Percentiles rank a stretch among this genome's conserved stretches.
Conservation (phyloP, 495 filamentous ascomycete genomes). For the Staphylotrichum tortipilum region DNA sequence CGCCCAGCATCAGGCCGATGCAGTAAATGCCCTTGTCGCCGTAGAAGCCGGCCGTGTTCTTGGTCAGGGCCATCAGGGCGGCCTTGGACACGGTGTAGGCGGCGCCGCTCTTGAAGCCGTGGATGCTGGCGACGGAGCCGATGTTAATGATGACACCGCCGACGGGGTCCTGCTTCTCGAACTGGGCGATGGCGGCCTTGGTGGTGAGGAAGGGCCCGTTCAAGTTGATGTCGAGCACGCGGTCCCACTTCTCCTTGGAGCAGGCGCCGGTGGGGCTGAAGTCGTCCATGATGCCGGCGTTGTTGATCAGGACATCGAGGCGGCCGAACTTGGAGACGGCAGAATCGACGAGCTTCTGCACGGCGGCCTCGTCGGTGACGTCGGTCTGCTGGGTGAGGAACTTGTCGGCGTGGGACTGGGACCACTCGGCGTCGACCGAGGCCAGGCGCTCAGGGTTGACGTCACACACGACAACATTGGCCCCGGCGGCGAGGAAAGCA, state of each 20-base stretch:
- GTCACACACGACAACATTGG: constrained; percentile 39
- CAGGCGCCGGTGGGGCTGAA: constrained; percentile 47
- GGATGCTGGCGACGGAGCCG: constrained; percentile 29
- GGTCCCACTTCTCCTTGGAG: constrained; percentile 46
- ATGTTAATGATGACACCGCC: constrained; percentile 43
- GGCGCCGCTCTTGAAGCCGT: constrained; percentile 34
- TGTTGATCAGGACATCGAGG: constrained; percentile 44
- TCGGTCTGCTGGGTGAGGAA: constrained; percentile 27
- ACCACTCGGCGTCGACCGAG: constrained; percentile 22
- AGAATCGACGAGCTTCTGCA: constrained; percentile 26
- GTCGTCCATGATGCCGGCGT: constrained; percentile 44
- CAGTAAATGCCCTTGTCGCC: constrained; percentile 48
- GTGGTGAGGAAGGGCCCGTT: constrained; percentile 48
- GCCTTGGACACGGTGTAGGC: constrained; percentile 51
- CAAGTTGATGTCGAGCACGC: constrained; percentile 50
- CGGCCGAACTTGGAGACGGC: constrained; percentile 32
- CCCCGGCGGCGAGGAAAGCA: constrained; percentile 32
- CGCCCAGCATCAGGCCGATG: constrained; percentile 48
- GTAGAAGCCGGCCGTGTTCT: constrained; percentile 54
- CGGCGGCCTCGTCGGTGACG: constrained; percentile 29
- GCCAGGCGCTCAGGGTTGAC: constrained; percentile 36
- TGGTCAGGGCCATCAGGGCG: constrained; percentile 50
- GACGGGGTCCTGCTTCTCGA: constrained; percentile 26
- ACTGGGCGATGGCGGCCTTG: constrained; percentile 43
- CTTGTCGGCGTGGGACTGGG: constrained; percentile 15